Evolutionary conservation across 345 rosid species (phyloP).

Genomic region (Odontarrhena argentea): DNA sequence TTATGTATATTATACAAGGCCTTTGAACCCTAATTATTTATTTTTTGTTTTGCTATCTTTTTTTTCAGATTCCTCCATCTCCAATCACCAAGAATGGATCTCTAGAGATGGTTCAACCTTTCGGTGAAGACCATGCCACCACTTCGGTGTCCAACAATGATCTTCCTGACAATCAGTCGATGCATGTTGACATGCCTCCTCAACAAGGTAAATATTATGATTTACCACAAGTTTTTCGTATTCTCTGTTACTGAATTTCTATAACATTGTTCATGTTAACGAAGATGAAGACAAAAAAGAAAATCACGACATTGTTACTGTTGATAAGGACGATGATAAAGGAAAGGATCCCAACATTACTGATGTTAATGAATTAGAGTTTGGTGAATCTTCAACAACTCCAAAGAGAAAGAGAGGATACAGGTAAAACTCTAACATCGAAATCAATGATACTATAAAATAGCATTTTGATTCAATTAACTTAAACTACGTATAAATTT

Average conservation of each 20-base stretch:
- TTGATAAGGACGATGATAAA: background rate
- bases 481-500: background rate
- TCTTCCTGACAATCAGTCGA: background rate
- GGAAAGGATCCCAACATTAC: background rate
- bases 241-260: too few species aligned
- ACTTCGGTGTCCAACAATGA: background rate
- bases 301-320: too few species aligned
- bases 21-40: background rate
- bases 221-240: too few species aligned
- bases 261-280: too few species aligned
- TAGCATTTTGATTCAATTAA: background rate
- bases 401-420: constrained; percentile 28
- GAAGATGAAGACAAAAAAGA: background rate
- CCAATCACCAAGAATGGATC: too few species aligned
- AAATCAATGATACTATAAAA: background rate
- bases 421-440: background rate
- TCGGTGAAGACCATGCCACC: constrained; percentile 16
- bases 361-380: background rate
- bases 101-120: background rate
- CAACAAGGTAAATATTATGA: background rate
- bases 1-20: too few species aligned
- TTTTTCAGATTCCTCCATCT: background rate
- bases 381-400: background rate
- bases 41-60: background rate
- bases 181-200: background rate